Evolutionary conservation across 139 green algal species (phyloP), one percentile per base, ranked within the genome.

Genomic region (Dunaliella primolecta): DNA sequence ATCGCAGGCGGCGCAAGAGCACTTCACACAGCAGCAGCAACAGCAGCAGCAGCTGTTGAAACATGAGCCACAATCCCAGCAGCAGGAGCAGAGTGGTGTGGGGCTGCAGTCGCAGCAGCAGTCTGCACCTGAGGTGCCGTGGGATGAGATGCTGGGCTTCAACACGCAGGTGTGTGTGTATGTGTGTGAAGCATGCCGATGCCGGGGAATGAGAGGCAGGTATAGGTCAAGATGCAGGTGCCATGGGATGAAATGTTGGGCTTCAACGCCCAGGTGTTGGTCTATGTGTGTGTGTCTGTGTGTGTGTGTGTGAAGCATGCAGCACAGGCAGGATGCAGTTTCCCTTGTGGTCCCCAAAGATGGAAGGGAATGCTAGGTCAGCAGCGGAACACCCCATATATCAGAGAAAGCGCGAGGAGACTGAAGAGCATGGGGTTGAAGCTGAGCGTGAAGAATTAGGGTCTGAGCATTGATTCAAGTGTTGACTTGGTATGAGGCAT

Each of bases 31-130:
- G 46, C 46, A 64, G 46, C 46, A 64, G 46, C 46, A 7, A 64
- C 46, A 64, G 46, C 46, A 64, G 46, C 46, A 25, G 15, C 46
- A 64, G 46, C 46, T 64, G 46, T 15, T 15, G 15, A 64, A 64
- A 64, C 7, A 64, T 7, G 46, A 64, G 46, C 46, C 46, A 7
- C 7, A 64, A 15, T 64, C 46, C 15, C 7, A 64, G 46, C 46
- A 15, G 46, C 46, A 64, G 46, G 46, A 15, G 46, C 46, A 25
- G 46, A 7, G 7, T 64, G 46, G 15, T 77, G 33, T 85, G 80
- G 1, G 80, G 80, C 74, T 81, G 84, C 80, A 85, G 35, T 35
- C 11, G 38, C 72, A 29, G 80, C 72, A 79, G 7, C 2, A 79
- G 80, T 81, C 84, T 88, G 74, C 33, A 27, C 29, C 72, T 3